Evolutionary conservation across 2,329 filamentous ascomycete species (phyloP), one percentile per base, ranked within the genome.

Genomic region (Sporothrix protearum): DNA sequence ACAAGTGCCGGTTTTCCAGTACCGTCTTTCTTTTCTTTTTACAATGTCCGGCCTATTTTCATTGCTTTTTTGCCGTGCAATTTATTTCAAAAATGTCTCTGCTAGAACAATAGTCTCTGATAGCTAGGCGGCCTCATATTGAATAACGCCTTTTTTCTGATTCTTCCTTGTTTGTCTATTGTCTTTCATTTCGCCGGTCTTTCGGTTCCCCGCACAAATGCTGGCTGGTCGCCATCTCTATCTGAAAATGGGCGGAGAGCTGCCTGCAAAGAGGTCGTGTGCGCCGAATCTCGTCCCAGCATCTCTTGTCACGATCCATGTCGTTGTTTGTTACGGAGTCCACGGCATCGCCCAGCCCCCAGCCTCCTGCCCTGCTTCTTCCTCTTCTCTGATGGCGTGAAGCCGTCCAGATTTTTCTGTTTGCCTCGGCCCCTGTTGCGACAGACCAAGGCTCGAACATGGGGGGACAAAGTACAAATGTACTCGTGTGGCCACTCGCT

Each of bases 41-140:
- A 45, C 7, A 8, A 19, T 12, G 3, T 42, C 5, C 33, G n/a
- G 6, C 6, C 8, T 33, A 63, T 9, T 19, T 33, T 49, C 22
- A 30, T 45, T 47, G 36, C 36, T 22, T 39, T 39, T 61, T 61
- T 42, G 1, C 57, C 57, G 8, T 22, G 22, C 33, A 6, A 10
- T 61, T 39, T 45, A 47, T 47, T 64, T 64, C 53, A 39, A 22
- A 4, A 64, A 64, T 66, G 63, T 66, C 63, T 66, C 42, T 49
- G 42, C 2, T 33, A 7, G n/a, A 64, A 36, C 22, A 63, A 49
- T 33, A 49, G 63, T 49, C 3, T 22, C 22, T 16, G 49, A 33
- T 33, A 49, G 42, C 63, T 33, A 14, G 4, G 12, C 3, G 39
- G 7, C 12, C 14, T 30, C 42, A 25, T 45, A 55, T 49, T 33